Base-by-base conservation (phyloP, 805 yeast genomes). In the Cyberlindnera meyerae region DNA sequence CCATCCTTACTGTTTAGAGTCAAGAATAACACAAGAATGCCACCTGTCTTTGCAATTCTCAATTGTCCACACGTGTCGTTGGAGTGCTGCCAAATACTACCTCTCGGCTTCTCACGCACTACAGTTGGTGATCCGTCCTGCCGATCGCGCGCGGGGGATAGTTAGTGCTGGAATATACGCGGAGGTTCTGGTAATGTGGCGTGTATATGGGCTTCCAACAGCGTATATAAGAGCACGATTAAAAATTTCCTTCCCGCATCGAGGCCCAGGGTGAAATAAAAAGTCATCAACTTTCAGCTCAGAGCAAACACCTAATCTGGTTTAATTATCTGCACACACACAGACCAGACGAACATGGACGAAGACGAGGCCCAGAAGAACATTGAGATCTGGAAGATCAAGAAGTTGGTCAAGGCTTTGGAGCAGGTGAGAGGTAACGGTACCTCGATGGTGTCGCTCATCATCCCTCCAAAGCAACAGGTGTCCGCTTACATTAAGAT, bases 361-460 rank as follows among this genome's bases (percentile, higher is more conserved):
- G 70, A 79, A 43, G 59, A 54, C 48, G 95, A 87, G 49, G 93
- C 95, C 36, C 98, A 93, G 61, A 88, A 85, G 70, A 90, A 89
- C 70, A 90, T 93, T 61, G 96, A 93, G 71, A 89, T 93, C 71
- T 93, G 98, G 98, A 93, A 93, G 79, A 80, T 93, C 73, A 90
- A 89, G 73, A 93, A 93, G 68, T 74, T 87, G 65, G 77, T 89
- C 73, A 84, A 84, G 65, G 77, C 82, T 43, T 74, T 93, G 52
- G 93, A 93, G 61, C 69, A 68, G 54, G 97, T 97, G 36, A 78
- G 96, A 63, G 99, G 99, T 63, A 93, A 90, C 62, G 99, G 99
- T 65, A 93, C 99, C 31, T 93, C 98, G 17, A 93, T 93, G 97
- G 93, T 93, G 59, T 88, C 97, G 18, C 72, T 93, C 60, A 85